Evolutionary conservation across 106 monocot species (phyloP).

Genomic region (Amphibolis antarctica): DNA sequence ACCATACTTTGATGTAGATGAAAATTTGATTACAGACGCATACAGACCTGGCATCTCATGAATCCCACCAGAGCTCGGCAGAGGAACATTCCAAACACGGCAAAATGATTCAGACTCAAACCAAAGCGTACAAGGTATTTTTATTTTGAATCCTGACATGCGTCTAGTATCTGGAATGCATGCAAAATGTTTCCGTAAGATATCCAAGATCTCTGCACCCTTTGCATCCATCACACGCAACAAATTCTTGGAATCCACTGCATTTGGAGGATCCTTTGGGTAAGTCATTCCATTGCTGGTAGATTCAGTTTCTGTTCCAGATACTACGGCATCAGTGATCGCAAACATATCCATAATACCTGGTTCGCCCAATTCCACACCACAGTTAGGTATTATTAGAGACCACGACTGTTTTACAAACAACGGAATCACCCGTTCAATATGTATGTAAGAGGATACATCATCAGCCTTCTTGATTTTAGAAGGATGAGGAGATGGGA

Average conservation of each 20-base stretch:
- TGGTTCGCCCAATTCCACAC: constrained; percentile 15
- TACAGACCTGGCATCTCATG: constrained; percentile 61
- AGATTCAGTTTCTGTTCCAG: constrained; percentile 12
- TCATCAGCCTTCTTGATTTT: constrained; percentile 31
- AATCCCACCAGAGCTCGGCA: constrained; percentile 21
- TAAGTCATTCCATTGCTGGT: constrained; percentile 16
- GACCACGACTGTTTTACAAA: constrained; percentile 88
- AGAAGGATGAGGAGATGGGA: constrained; percentile 34
- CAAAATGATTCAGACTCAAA: constrained; percentile 58
- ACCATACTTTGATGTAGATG: constrained; percentile 61
- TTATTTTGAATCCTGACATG: constrained; percentile 63
- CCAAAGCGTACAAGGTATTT: constrained; percentile 58
- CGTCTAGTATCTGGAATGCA: constrained; percentile 63
- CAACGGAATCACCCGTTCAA: constrained; percentile 44
- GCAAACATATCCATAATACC: constrained; percentile 20
- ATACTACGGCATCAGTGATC: constrained; percentile 11
- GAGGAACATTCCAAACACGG: constrained; percentile 32
- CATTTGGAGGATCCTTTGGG: constrained; percentile 29
- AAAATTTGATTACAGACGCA: constrained; percentile 59
- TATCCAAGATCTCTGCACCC: constrained; percentile 37
- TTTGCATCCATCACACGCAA: constrained; percentile 59
- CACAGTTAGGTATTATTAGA: constrained; percentile 38
- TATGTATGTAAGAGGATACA: constrained; percentile 53
- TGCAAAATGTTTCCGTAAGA: constrained; percentile 56
- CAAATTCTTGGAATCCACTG: not conserved